These are phyloP conservation scores for Metschnikowia gelsemii DNA, from an alignment of 805 yeast species.

Conservation along the genomic window DNA sequence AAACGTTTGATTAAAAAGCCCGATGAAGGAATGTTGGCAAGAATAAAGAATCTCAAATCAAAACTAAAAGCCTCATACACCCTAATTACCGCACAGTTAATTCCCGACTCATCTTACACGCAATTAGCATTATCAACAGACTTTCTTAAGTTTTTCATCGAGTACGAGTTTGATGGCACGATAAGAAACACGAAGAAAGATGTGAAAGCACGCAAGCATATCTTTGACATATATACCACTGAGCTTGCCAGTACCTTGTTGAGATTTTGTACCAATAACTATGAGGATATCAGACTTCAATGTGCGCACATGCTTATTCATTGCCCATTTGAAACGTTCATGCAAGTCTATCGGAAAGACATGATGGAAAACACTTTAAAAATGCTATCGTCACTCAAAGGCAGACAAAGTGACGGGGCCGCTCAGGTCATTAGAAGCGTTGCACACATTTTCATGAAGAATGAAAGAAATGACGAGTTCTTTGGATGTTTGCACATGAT, in stretches of 20 bases:
- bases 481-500: slow-evolving; percentile 11
- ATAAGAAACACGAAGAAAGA: slow-evolving; percentile 3
- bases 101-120: slow-evolving; percentile 50
- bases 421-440: slow-evolving; percentile 63
- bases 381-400: slow-evolving; percentile 42
- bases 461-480: slow-evolving; percentile 3
- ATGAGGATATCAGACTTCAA: slow-evolving; percentile 64
- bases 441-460: slow-evolving; percentile 21
- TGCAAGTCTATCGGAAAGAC: neutral
- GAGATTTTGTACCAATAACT: slow-evolving; percentile 66
- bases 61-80: slow-evolving; percentile 46
- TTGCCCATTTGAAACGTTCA: slow-evolving; percentile 14
- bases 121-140: slow-evolving; percentile 30
- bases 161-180: slow-evolving; percentile 26
- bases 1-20: slow-evolving; percentile 11
- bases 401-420: slow-evolving; percentile 76
- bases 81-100: slow-evolving; percentile 53
- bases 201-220: neutral
- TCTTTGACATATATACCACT: slow-evolving; percentile 11
- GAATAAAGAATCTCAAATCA: neutral
- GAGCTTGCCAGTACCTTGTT: slow-evolving; percentile 46
- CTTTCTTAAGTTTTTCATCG: slow-evolving; percentile 51
- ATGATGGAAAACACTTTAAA: slow-evolving; percentile 10
- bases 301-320: slow-evolving; percentile 11
- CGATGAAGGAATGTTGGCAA: slow-evolving; percentile 7